phyloP scores from a whole-genome alignment of 805 yeast genomes.

The Ogataea siamensis region DNA sequence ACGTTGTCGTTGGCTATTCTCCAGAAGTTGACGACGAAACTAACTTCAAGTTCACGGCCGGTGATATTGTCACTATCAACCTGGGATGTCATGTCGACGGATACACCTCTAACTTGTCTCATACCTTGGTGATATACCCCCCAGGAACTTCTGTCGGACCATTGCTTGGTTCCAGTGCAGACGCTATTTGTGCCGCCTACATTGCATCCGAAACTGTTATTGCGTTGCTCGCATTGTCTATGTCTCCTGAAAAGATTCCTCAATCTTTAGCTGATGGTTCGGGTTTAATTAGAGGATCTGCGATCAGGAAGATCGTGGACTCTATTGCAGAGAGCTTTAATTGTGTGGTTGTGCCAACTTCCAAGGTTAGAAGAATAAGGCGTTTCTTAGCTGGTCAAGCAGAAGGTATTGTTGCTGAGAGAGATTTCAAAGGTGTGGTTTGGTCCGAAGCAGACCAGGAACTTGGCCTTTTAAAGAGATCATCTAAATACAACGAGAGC shows the following conservation, averaged over 20 bases:
- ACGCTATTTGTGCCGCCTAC: conserved; percentile 84
- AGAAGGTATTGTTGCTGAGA: conserved; percentile 87
- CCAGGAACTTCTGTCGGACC: conserved; percentile 64
- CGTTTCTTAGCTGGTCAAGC: conserved; percentile 96
- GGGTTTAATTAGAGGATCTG: conserved; percentile 57
- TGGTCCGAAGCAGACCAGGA: conserved; percentile 87
- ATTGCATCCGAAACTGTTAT: conserved; percentile 87
- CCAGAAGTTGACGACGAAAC: conserved; percentile 75
- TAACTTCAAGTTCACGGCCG: conserved; percentile 53
- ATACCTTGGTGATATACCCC: conserved; percentile 82
- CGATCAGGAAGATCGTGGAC: conserved; percentile 76
- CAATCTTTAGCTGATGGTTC: conserved; percentile 38
- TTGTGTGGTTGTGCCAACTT: conserved; percentile 88
- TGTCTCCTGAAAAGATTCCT: conserved; percentile 76
- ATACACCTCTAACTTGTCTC: conserved; percentile 82
- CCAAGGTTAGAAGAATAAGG: conserved; percentile 86
- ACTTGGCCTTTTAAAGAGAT: conserved; percentile 46
- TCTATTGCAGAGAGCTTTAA: conserved; percentile 80
- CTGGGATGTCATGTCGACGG: conserved; percentile 96
- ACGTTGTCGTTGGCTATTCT: conserved; percentile 71
- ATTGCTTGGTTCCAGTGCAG: conserved; percentile 78
- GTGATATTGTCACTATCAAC: conserved; percentile 82
- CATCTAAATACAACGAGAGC: conserved; percentile 32
- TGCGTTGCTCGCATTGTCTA: conserved; percentile 66
- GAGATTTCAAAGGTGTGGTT: conserved; percentile 87